These are phyloP conservation scores for Fusarium zealandicum DNA, from an alignment of 2,329 filamentous ascomycete species.

Conservation along the genomic window DNA sequence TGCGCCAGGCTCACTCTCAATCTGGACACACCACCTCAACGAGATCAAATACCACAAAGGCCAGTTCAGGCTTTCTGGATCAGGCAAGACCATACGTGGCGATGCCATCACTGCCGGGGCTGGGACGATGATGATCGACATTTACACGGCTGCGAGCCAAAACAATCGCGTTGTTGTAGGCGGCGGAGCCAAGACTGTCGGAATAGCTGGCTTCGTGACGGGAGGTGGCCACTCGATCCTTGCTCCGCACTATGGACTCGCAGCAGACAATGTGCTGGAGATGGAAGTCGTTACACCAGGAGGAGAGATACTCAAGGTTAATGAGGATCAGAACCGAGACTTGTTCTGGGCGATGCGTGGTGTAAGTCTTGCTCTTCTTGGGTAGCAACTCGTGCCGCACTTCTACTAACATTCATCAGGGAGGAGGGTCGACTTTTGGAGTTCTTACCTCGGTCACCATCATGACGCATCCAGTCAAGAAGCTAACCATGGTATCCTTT, in stretches of 20 bases:
- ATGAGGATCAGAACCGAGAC: constrained; percentile 60
- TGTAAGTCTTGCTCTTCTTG: constrained; percentile 44
- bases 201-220: constrained; percentile 65
- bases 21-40: constrained; percentile 60
- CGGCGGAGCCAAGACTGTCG: constrained; percentile 61
- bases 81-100: constrained; percentile 51
- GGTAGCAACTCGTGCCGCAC: neutral
- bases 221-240: constrained; percentile 67
- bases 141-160: constrained; percentile 53
- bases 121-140: constrained; percentile 58
- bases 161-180: constrained; percentile 59
- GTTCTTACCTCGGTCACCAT: constrained; percentile 64
- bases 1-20: constrained; percentile 57
- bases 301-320: constrained; percentile 58
- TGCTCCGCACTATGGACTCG: constrained; percentile 61
- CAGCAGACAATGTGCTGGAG: constrained; percentile 65
- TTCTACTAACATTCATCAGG: constrained; percentile 42
- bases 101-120: constrained; percentile 59
- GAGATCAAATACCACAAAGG: constrained; percentile 47
- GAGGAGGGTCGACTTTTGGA: constrained; percentile 67
- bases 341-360: constrained; percentile 70
- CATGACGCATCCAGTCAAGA: constrained; percentile 54
- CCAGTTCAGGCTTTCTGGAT: constrained; percentile 51
- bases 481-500: constrained; percentile 38
- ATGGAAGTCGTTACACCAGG: constrained; percentile 61